Conservation (phyloP, 1,139 yeast genomes). For the Magnusiomyces tetraspermus region DNA sequence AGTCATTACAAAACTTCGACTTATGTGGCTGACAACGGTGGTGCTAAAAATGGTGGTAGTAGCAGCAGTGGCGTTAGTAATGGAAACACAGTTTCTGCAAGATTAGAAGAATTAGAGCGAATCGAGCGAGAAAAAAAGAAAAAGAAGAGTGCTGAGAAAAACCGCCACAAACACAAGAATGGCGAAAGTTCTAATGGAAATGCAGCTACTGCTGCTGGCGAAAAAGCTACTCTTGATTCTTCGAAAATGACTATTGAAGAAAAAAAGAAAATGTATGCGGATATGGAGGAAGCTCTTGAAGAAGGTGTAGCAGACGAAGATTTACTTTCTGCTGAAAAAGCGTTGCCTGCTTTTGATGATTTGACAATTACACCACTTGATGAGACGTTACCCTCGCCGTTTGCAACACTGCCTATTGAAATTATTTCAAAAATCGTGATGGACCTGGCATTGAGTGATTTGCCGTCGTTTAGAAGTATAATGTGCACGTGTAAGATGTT, state of each 20-base stretch:
- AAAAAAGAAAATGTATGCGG: slow-evolving; percentile 22
- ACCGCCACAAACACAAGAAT: not conserved
- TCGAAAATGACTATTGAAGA: not conserved
- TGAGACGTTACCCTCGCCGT: slow-evolving; percentile 41
- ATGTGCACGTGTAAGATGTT: slow-evolving; percentile 54
- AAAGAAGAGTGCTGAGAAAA: not conserved
- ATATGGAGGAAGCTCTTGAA: slow-evolving; percentile 29
- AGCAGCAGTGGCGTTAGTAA: too few species aligned
- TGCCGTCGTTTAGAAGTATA: slow-evolving; percentile 60
- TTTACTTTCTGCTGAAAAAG: slow-evolving; percentile 18
- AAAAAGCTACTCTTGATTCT: not conserved
- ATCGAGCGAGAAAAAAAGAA: not conserved
- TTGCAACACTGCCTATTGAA: slow-evolving; percentile 56
- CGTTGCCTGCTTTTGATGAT: slow-evolving; percentile 31
- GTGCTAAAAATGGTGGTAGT: not conserved
- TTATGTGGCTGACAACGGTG: not conserved
- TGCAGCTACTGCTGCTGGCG: too few species aligned
- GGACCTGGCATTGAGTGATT: slow-evolving; percentile 38
- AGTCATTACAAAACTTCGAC: slow-evolving; percentile 7
- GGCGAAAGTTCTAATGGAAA: too few species aligned
- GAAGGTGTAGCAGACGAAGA: slow-evolving; percentile 27
- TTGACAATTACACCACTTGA: slow-evolving; percentile 35
- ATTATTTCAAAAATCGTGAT: slow-evolving; percentile 49
- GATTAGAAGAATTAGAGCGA: not conserved
- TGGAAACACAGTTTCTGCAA: not conserved